Percentiles rank a stretch among this genome's conserved stretches.
phyloP scores from a whole-genome alignment of 2,329 filamentous ascomycete genomes.

The Alternaria tenuissima region DNA sequence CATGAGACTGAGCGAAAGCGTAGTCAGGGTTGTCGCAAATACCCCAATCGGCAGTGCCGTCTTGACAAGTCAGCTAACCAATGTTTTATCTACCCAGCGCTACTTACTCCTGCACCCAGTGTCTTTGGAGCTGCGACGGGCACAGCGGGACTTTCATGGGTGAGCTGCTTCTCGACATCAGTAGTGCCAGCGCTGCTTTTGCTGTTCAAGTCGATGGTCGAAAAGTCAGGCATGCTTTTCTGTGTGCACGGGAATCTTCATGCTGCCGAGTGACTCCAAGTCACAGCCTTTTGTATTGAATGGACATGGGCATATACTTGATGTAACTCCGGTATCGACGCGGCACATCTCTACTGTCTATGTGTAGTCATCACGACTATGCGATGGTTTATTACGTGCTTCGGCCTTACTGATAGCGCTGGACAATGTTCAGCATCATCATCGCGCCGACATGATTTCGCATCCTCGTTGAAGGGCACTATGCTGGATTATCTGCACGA shows the following conservation, averaged over 20 bases:
- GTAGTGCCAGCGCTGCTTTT: slow-evolving; percentile 11
- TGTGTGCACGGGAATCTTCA: not conserved
- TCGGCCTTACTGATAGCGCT: not conserved
- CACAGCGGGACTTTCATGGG: slow-evolving; percentile 3
- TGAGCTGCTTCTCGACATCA: slow-evolving; percentile 29
- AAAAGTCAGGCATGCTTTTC: not conserved
- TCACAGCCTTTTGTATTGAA: slow-evolving; percentile 1
- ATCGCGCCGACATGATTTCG: not conserved
- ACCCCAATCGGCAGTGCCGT: slow-evolving; percentile 62
- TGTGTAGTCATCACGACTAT: not conserved
- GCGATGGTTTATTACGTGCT: slow-evolving; percentile 6
- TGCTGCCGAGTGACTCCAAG: not conserved
- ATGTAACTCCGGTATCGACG: not conserved
- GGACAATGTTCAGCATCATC: not conserved
- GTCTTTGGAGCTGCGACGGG: slow-evolving; percentile 13
- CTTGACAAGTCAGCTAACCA: slow-evolving; percentile 30
- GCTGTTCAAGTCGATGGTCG: slow-evolving; percentile 5
- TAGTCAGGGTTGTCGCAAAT: slow-evolving; percentile 64
- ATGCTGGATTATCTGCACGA: not conserved
- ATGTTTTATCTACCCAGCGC: not conserved
- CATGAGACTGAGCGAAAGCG: slow-evolving; percentile 63
- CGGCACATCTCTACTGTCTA: not conserved
- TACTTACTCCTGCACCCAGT: slow-evolving; percentile 24
- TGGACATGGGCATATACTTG: not conserved
- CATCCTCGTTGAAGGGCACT: not conserved